Percentiles rank a stretch among this genome's conserved stretches.
phyloP scores from a whole-genome alignment of 2,329 filamentous ascomycete genomes.

The Diaporthe sp. region DNA sequence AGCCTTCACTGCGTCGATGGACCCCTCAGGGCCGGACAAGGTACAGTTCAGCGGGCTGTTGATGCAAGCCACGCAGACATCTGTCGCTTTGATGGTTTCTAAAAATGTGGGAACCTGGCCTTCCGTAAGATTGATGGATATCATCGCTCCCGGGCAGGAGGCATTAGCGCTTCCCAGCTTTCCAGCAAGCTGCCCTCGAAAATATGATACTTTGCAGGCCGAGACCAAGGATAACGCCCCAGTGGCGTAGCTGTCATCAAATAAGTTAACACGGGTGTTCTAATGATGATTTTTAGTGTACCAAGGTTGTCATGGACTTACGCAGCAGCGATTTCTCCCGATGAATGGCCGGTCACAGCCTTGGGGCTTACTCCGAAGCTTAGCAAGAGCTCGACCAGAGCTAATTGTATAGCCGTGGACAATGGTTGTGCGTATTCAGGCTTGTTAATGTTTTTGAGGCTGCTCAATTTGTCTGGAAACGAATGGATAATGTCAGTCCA shows the following conservation, averaged over 20 bases:
- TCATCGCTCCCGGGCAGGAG: slow-evolving; percentile 41
- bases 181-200: slow-evolving; percentile 44
- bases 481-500: background rate
- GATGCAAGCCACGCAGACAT: slow-evolving; percentile 42
- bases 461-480: slow-evolving; percentile 30
- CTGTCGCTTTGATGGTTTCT: slow-evolving; percentile 31
- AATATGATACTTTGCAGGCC: slow-evolving; percentile 47
- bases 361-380: slow-evolving; percentile 39
- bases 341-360: slow-evolving; percentile 48
- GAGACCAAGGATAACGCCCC: slow-evolving; percentile 40
- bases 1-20: slow-evolving; percentile 41
- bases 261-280: background rate
- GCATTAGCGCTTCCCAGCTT: slow-evolving; percentile 36
- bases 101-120: slow-evolving; percentile 39
- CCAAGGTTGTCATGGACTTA: background rate
- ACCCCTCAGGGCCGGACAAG: slow-evolving; percentile 41
- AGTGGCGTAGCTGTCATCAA: slow-evolving; percentile 38
- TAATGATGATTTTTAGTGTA: background rate
- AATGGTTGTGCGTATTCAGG: slow-evolving; percentile 19
- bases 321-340: slow-evolving; percentile 51
- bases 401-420: slow-evolving; percentile 42
- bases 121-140: slow-evolving; percentile 43
- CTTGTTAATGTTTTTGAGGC: background rate
- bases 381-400: slow-evolving; percentile 45
- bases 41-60: slow-evolving; percentile 47